Evolutionary conservation across 257 asterid species (phyloP).

Genomic region (Petunia secreta): DNA sequence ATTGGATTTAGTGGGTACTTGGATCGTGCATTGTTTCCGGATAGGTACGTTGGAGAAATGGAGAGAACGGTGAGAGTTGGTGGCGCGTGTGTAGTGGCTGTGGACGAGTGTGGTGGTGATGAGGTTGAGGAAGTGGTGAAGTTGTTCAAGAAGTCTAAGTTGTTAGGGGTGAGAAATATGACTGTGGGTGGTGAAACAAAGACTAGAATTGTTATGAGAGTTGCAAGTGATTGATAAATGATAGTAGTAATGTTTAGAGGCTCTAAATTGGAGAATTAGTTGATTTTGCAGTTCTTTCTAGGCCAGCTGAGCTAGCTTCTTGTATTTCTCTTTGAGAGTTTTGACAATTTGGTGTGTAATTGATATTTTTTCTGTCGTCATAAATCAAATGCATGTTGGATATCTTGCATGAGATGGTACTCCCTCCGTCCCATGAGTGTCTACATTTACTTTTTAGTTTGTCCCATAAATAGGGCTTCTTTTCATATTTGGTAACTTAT

Average conservation of each 20-base stretch:
- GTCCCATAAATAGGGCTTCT: no score
- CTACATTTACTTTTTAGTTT: no score
- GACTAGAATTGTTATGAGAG: conserved; percentile 67
- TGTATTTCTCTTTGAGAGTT: no score
- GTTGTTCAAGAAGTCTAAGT: conserved; percentile 63
- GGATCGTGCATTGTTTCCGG: conserved; percentile 76
- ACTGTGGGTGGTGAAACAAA: conserved; percentile 64
- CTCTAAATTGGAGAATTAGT: not conserved
- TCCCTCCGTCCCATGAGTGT: no score
- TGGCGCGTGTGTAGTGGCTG: conserved; percentile 82
- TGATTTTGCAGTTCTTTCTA: not conserved
- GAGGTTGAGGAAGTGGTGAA: conserved; percentile 61
- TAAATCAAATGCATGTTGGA: no score
- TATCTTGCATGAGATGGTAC: not conserved
- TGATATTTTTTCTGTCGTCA: not conserved
- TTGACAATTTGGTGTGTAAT: no score
- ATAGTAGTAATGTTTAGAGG: no score
- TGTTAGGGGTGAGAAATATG: conserved; percentile 59
- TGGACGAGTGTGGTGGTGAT: conserved; percentile 67
- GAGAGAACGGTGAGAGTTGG: conserved; percentile 82
- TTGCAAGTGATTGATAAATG: conserved; percentile 31
- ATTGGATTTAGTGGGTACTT: conserved; percentile 68
- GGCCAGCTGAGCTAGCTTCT: not conserved
- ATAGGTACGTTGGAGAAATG: conserved; percentile 69
- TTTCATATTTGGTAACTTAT: no score